Conservation (phyloP, 1,284 basidiomycete genomes). For the Papiliotrema flavescens region DNA sequence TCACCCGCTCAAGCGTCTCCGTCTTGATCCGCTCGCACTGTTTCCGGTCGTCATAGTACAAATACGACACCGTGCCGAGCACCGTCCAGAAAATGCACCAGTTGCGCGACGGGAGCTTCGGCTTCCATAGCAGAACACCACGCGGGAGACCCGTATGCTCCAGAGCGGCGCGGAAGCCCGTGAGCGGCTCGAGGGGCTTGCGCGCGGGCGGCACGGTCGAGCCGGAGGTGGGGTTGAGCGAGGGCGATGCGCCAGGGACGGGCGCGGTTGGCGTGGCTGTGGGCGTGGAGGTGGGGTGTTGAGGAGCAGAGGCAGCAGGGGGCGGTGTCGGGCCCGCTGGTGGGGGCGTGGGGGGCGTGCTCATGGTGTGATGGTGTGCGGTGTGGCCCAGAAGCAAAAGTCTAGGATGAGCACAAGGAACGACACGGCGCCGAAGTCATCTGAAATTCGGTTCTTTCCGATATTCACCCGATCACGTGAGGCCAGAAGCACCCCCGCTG, state of each 20-base stretch:
- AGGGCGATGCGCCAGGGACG: conserved; percentile 1
- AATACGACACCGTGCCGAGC: conserved; percentile 64
- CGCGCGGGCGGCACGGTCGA: neutral
- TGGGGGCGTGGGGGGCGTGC: neutral
- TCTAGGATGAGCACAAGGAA: no score
- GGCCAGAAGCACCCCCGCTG: no score
- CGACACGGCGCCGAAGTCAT: no score
- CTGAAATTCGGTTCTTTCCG: no score
- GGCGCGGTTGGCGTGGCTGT: neutral
- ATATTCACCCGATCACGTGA: no score
- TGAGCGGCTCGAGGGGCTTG: conserved; percentile 20
- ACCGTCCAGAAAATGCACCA: conserved; percentile 81
- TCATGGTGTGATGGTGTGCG: neutral
- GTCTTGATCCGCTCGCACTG: conserved; percentile 72
- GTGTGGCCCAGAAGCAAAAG: no score
- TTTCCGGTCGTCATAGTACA: conserved; percentile 79
- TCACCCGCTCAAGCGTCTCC: conserved; percentile 75
- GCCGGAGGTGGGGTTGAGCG: no score
- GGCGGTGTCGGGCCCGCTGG: neutral
- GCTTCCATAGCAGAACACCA: conserved; percentile 50
- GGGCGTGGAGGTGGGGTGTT: neutral
- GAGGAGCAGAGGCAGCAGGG: neutral
- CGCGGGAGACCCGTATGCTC: conserved; percentile 52
- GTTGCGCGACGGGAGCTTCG: conserved; percentile 75
- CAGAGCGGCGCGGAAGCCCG: conserved; percentile 45